phyloP scores from a whole-genome alignment of 1,284 basidiomycete species.

The Sanghuangporus sanghuang region DNA sequence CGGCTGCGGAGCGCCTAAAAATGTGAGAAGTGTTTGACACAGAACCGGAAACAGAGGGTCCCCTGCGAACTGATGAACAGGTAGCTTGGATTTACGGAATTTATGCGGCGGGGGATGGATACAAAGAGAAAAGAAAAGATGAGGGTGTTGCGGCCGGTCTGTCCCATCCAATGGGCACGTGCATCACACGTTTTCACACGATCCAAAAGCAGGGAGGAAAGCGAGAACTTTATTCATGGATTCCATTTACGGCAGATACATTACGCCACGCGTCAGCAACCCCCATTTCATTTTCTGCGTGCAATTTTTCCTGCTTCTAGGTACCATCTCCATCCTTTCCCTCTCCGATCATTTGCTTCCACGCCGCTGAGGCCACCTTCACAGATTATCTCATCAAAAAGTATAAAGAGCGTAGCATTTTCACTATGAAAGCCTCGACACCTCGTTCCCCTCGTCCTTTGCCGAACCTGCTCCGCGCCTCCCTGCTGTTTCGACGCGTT shows the following conservation, averaged over 20 bases:
- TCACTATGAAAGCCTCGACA: background rate
- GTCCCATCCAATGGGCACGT: background rate
- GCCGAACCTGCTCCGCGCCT: background rate
- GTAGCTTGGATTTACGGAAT: background rate
- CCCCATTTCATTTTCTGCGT: constrained; percentile 1
- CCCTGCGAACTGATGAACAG: background rate
- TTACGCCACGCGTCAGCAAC: background rate
- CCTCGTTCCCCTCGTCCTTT: background rate
- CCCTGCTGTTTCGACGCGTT: background rate
- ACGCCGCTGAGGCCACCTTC: background rate
- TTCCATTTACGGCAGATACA: background rate
- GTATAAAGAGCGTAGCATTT: background rate
- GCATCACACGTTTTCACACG: background rate
- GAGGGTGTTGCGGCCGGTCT: background rate
- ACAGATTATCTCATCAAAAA: constrained; percentile 2
- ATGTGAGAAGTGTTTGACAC: background rate
- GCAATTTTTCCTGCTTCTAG: background rate
- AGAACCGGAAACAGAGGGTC: background rate
- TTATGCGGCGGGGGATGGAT: background rate
- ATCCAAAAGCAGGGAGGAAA: background rate
- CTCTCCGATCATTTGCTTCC: background rate
- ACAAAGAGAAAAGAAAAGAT: too few species aligned
- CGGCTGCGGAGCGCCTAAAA: background rate
- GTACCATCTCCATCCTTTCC: background rate
- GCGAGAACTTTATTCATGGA: background rate